These are phyloP conservation scores for Kernera saxatilis DNA, from an alignment of 345 rosid species.

Conservation along the genomic window DNA sequence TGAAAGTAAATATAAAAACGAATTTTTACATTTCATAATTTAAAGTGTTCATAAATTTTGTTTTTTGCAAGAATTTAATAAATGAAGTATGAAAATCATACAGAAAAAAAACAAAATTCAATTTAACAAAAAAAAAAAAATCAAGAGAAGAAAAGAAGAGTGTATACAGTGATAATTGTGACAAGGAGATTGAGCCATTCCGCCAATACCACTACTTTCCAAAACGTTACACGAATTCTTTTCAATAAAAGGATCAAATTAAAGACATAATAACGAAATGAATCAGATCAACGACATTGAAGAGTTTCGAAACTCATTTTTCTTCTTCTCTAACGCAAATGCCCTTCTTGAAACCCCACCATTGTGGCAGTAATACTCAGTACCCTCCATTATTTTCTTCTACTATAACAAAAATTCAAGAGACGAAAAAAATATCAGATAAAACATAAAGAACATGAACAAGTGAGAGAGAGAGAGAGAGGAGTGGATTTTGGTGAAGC, in stretches of 20 bases:
- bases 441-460: not conserved
- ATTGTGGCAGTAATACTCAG: conserved; percentile 1
- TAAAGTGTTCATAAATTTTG: not conserved
- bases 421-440: not conserved
- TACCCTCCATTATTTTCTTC: not conserved
- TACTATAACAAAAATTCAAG: not conserved
- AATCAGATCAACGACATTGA: not conserved
- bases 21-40: not conserved
- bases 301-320: not conserved
- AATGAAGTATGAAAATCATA: not conserved
- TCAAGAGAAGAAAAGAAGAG: not conserved
- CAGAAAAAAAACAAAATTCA: not conserved
- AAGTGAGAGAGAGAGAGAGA: not conserved
- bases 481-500: not conserved
- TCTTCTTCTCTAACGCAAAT: conserved; percentile 1
- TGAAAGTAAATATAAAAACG: not conserved
- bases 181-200: conserved; percentile 30
- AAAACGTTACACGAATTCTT: not conserved
- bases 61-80: not conserved
- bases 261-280: not conserved
- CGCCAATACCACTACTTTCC: conserved; percentile 30
- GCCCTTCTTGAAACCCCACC: not conserved
- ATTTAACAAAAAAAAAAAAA: not conserved
- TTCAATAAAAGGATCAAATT: not conserved
- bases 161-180: not conserved